Base-by-base conservation (phyloP, 2,329 filamentous ascomycete species). In the Xylaria sp. region DNA sequence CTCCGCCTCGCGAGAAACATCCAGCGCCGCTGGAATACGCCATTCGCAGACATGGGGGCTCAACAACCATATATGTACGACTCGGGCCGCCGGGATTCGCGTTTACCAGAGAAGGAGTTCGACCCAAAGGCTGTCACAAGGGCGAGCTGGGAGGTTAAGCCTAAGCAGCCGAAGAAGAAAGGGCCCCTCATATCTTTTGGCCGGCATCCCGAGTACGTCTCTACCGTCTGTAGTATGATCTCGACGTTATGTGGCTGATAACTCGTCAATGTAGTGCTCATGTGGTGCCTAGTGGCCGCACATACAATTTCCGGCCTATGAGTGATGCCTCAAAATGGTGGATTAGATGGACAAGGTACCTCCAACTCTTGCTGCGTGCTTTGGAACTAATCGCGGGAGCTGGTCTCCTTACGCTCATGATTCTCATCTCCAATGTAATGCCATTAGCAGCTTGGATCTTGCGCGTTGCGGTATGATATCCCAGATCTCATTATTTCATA, bases 101-200 rank as follows among this genome's bases (percentile, higher is more conserved):
- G 66, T 40, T 72, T 67, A 10, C 78, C 77, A 23, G 69, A 75
- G 60, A 78, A 77, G 51, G 71, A 72, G 18, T 79, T 74, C 81
- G 94, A 98, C 76, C 94, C 95, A 58, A 97, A 94, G 80, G 92
- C 92, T 68, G 87, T 94, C 58, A 94, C 93, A 25, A 87, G 93
- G 77, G 92, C 93, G 70, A 95, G 92, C 81, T 92, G 88, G 84
- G 83, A 89, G 76, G 87, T 88, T 13, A 87, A 88, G 63, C 83
- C 87, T 48, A 84, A 82, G 29, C 90, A 86, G 76, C 85, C 88
- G 50, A 91, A 92, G 84, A 87, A 85, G 53, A 85, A 92, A 62
- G 94, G 93, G 0, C 94, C 93, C 13, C 82, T 97, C 71, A 82
- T 98, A 71, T 87, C 91, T 68, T 92, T 97, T 84, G 96, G 97